phyloP scores from a whole-genome alignment of 768 basidiomycete species.

The Mycena latifolia region DNA sequence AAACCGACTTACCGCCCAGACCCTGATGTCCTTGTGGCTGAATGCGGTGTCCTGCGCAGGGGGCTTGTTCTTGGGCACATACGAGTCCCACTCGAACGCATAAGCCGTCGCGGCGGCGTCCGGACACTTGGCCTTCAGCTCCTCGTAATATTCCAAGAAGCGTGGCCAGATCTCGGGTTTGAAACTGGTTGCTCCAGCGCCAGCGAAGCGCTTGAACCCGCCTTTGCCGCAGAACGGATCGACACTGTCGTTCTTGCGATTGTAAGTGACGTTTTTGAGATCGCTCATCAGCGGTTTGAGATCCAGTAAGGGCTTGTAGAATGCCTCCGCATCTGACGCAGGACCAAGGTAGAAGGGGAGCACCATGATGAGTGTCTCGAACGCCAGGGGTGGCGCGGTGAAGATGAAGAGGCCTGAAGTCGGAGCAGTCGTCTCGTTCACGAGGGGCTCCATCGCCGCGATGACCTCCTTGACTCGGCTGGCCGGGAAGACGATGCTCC shows the following conservation, averaged over 20 bases:
- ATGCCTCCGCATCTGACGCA: not conserved
- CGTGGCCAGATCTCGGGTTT: constrained; percentile 1
- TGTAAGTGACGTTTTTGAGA: not conserved
- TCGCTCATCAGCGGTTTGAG: not conserved
- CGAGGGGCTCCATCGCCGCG: not conserved
- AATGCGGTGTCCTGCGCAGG: not conserved
- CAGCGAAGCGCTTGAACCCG: constrained; percentile 11
- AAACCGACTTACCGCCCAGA: constrained; percentile 5
- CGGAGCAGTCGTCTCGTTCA: not conserved
- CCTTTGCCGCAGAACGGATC: constrained; percentile 12
- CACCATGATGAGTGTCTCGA: constrained; percentile 6
- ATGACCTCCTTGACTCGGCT: not conserved
- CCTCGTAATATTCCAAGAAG: constrained; percentile 7
- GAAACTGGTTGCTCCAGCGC: not conserved
- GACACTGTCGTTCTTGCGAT: constrained; percentile 6
- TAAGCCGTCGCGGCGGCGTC: constrained; percentile 4
- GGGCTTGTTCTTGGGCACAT: not conserved
- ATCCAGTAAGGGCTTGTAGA: constrained; percentile 6
- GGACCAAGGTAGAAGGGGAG: constrained; percentile 4
- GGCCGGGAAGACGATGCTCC: not conserved
- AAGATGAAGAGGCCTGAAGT: not conserved
- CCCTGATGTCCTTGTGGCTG: constrained; percentile 1
- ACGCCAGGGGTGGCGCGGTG: not conserved
- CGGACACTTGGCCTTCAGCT: constrained; percentile 9
- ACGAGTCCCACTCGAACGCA: constrained; percentile 11